These are phyloP conservation scores for Adiantum capillusveneris DNA, from an alignment of 75 land plant genomes.

Conservation along the genomic window DNA sequence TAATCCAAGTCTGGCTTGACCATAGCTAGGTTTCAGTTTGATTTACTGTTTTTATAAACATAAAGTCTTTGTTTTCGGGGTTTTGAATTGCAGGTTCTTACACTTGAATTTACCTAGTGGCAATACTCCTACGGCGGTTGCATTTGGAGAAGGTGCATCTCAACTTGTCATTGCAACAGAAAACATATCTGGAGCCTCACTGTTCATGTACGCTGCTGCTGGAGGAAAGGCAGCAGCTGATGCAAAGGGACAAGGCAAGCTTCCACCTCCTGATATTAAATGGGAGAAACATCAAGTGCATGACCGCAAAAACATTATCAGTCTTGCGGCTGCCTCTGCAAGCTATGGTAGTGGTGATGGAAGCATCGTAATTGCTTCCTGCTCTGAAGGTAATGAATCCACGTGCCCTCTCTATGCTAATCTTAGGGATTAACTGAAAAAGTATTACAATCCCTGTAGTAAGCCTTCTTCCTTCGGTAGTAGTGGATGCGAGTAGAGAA, in stretches of 20 bases:
- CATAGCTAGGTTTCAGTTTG: too few relatives aligned
- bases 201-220: constrained; percentile 77
- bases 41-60: too few relatives aligned
- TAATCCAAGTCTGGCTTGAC: too few relatives aligned
- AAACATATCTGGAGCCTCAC: constrained; percentile 56
- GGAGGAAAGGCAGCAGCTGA: constrained; percentile 38
- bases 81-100: constrained; percentile 61
- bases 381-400: constrained; percentile 78
- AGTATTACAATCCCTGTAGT: too few relatives aligned
- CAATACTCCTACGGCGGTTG: constrained; percentile 60
- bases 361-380: constrained; percentile 72
- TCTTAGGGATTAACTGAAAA: too few relatives aligned
- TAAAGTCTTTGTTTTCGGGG: too few relatives aligned
- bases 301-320: constrained; percentile 48
- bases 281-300: constrained; percentile 88
- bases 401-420: background rate
- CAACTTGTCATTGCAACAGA: constrained; percentile 82
- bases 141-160: constrained; percentile 70
- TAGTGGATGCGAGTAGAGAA: too few relatives aligned
- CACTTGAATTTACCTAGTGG: constrained; percentile 83
- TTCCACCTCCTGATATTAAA: constrained; percentile 78
- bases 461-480: too few relatives aligned
- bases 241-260: constrained; percentile 63
- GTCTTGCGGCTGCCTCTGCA: constrained; percentile 53
- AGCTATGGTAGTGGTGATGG: constrained; percentile 90